phyloP scores from a whole-genome alignment of 108 stramenopile species.

The Fragilariopsis cylindrus region DNA sequence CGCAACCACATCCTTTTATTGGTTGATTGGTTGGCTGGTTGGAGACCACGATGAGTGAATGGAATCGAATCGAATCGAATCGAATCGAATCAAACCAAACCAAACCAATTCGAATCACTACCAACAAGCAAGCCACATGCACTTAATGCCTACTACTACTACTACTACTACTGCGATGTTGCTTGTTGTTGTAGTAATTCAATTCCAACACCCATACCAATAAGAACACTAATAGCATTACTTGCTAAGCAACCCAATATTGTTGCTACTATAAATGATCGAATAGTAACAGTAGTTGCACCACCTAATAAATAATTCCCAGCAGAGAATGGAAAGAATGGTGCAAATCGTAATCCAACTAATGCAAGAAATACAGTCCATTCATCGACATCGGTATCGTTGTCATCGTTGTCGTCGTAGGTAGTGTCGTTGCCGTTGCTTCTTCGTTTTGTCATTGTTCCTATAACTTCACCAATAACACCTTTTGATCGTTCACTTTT shows the following conservation, averaged over 20 bases:
- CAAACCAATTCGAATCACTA: too few relatives aligned
- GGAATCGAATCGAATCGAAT: too few relatives aligned
- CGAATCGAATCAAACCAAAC: too few relatives aligned
- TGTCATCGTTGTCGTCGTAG: background rate
- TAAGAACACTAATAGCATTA: slow-evolving; percentile 7
- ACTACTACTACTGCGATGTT: too few relatives aligned
- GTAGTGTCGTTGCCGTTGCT: background rate
- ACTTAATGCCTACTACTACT: too few relatives aligned
- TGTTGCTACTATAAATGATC: slow-evolving; percentile 24
- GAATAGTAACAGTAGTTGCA: slow-evolving; percentile 21
- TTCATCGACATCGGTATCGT: background rate
- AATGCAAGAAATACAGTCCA: slow-evolving; percentile 21
- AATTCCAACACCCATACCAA: slow-evolving; percentile 22
- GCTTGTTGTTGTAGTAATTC: background rate
- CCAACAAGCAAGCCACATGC: too few relatives aligned
- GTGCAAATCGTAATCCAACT: slow-evolving; percentile 32
- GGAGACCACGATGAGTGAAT: too few relatives aligned
- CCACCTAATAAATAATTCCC: slow-evolving; percentile 30
- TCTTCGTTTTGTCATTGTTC: too few relatives aligned
- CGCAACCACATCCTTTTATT: too few relatives aligned
- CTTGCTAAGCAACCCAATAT: slow-evolving; percentile 17
- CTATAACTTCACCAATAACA: too few relatives aligned
- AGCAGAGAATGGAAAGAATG: slow-evolving; percentile 36
- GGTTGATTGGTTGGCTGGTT: too few relatives aligned
- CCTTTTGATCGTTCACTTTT: background rate